Evolutionary conservation across 2,329 filamentous ascomycete species (phyloP).

Genomic region (Penicillium brasilianum): DNA sequence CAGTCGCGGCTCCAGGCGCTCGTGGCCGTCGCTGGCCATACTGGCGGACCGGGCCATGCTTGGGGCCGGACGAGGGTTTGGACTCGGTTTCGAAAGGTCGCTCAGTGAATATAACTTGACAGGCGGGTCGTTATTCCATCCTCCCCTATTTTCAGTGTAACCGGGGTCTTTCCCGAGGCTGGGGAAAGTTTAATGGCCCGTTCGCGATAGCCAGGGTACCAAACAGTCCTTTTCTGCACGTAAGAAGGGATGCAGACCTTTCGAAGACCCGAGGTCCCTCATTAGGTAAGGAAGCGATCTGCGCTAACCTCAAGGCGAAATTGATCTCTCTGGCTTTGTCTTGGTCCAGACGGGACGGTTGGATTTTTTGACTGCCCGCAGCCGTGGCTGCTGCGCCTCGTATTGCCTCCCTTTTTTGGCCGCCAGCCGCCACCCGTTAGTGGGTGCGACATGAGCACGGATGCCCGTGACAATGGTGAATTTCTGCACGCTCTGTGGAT

Average conservation of each 20-base stretch:
- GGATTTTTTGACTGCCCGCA: slow-evolving; percentile 2
- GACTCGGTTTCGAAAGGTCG: neutral
- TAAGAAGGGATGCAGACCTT: neutral
- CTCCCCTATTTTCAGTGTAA: neutral
- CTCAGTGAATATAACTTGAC: neutral
- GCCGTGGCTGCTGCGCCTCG: slow-evolving; percentile 24
- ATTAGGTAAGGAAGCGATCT: slow-evolving; percentile 19
- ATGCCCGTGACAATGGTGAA: neutral
- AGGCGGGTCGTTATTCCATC: slow-evolving; percentile 19
- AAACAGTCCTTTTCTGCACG: neutral
- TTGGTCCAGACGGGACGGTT: neutral
- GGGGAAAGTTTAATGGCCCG: neutral
- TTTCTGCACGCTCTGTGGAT: neutral
- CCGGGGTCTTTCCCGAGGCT: neutral
- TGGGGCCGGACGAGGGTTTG: neutral
- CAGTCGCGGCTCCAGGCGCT: slow-evolving; percentile 50
- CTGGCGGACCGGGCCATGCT: slow-evolving; percentile 40
- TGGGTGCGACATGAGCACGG: neutral
- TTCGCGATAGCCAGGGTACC: neutral
- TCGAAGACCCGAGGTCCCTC: neutral
- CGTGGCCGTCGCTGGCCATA: slow-evolving; percentile 42
- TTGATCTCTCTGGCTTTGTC: slow-evolving; percentile 5
- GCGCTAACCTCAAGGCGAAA: slow-evolving; percentile 2
- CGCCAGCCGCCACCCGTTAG: slow-evolving; percentile 1
- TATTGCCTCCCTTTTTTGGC: slow-evolving; percentile 16